Conservation (phyloP, 352 stramenopile genomes). For the Phytophthora pinifolia region DNA sequence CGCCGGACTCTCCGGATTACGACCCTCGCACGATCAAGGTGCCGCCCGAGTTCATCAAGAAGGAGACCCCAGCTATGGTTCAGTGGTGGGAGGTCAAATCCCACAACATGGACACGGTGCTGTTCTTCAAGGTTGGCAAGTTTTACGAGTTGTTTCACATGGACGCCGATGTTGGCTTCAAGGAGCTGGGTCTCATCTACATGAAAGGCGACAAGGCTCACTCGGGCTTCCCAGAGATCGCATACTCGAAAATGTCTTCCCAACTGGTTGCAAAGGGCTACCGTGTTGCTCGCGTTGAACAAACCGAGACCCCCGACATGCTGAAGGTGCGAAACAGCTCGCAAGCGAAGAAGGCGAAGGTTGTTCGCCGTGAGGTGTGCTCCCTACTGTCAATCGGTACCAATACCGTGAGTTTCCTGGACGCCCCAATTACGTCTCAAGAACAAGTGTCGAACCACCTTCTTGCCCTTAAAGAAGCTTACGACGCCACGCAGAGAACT, state of each 20-base stretch:
- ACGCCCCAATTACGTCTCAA: conserved; percentile 70
- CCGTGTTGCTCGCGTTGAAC: conserved; percentile 97
- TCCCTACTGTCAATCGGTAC: conserved; percentile 95
- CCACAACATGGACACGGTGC: conserved; percentile 96
- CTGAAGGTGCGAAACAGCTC: conserved; percentile 93
- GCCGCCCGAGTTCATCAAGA: conserved; percentile 80
- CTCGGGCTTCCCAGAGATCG: conserved; percentile 98
- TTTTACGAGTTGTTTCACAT: conserved; percentile 98
- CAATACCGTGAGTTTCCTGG: conserved; percentile 95
- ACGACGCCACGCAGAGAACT: conserved; percentile 54
- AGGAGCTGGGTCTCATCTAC: conserved; percentile 96
- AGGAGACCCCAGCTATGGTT: conserved; percentile 94
- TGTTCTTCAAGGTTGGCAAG: conserved; percentile 99
- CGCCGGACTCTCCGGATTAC: conserved; percentile 85
- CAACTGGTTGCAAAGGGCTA: conserved; percentile 96
- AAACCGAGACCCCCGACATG: conserved; percentile 98
- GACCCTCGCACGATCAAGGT: conserved; percentile 93
- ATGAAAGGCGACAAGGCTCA: conserved; percentile 99
- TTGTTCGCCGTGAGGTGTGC: conserved; percentile 95
- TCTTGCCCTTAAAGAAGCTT: conserved; percentile 68
- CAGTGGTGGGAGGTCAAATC: conserved; percentile 99
- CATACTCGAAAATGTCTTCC: conserved; percentile 96
- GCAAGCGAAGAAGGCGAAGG: conserved; percentile 76
- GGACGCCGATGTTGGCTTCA: conserved; percentile 97
- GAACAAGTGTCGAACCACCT: conserved; percentile 55